Conservation (phyloP, 352 stramenopile species). For the Pythium sukuiense region DNA sequence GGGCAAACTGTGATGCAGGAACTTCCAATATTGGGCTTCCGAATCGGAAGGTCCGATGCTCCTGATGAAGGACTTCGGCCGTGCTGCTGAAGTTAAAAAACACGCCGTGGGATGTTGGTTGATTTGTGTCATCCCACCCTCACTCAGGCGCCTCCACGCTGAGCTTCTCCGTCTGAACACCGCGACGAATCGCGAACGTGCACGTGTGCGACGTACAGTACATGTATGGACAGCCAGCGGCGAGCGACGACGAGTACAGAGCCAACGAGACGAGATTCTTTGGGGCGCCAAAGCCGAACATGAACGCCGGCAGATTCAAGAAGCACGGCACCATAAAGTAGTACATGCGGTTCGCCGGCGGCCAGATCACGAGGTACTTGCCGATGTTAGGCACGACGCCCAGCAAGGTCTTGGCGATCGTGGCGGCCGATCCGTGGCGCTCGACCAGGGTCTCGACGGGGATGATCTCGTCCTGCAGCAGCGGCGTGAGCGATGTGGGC, state of each 20-base stretch:
- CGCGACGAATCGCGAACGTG: slow-evolving; percentile 23
- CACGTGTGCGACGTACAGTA: slow-evolving; percentile 28
- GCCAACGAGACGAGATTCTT: slow-evolving; percentile 22
- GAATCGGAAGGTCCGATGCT: too few relatives aligned
- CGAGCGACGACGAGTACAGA: slow-evolving; percentile 23
- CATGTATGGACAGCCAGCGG: slow-evolving; percentile 20
- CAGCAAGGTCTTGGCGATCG: slow-evolving; percentile 22
- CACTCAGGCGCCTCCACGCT: slow-evolving; percentile 15
- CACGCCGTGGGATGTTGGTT: too few relatives aligned
- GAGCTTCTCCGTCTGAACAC: slow-evolving; percentile 18
- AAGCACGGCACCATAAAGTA: slow-evolving; percentile 29
- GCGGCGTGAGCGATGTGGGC: slow-evolving; percentile 18
- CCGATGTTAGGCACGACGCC: slow-evolving; percentile 26
- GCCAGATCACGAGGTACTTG: slow-evolving; percentile 28
- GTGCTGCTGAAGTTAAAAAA: too few relatives aligned
- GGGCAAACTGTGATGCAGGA: too few relatives aligned
- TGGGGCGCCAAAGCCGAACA: slow-evolving; percentile 25
- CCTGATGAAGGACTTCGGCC: too few relatives aligned
- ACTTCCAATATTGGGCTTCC: too few relatives aligned
- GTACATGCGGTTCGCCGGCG: slow-evolving; percentile 24
- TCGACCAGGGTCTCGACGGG: slow-evolving; percentile 17
- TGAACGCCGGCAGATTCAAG: slow-evolving; percentile 21
- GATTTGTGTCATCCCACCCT: too few relatives aligned
- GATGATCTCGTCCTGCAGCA: slow-evolving; percentile 25
- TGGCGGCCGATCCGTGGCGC: slow-evolving; percentile 18